Base-by-base conservation (phyloP, 768 basidiomycete genomes). In the Xerocomellus intermedius region DNA sequence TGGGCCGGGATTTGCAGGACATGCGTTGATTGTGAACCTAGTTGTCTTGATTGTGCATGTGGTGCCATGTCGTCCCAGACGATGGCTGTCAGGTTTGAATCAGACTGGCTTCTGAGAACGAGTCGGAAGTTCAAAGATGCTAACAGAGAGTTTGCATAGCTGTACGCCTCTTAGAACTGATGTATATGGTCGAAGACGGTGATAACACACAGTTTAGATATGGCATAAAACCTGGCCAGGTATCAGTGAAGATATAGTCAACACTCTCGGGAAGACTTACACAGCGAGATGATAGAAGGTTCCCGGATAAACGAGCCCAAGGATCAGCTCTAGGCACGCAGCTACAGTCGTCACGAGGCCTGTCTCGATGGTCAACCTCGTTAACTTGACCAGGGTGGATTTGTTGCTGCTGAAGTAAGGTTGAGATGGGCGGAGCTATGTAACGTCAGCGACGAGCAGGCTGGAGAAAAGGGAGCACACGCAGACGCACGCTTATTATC, bases 301-400 rank as follows among this genome's bases (percentile, higher is more conserved):
- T 0, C 46, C 1, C 6, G 3, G 26, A 26, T 6, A 68, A 28
- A 42, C 42, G 2, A 52, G 6, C 2, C 48, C 58, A 8, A 69
- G 43, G 10, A 61, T 30, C 2, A 66, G 47, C 36, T 69, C 65
- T 1, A 61, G 17, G 14, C 64, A 44, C 0, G 58, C 58, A 1
- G 67, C 56, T 3, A 44, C 38, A 5, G 64, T 55, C 9, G 67
- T 69, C 10, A 67, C 44, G 13, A 61, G 50, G 3, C 67, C 67
- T 0, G 64, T 69, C 35, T 69, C 66, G 14, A 67, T 47, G n/a
- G 64, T 61, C 13, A 68, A 41, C 47, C 37, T 66, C 2, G 58
- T 68, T 7, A 66, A 35, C 26, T 52, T 58, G 39, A 38, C 26
- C 8, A 62, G 17, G 5, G 21, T 42, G 2, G 45, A 56, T 5